Evolutionary conservation across 2,329 filamentous ascomycete species (phyloP), one percentile per base, ranked within the genome.

Genomic region (Bipolaris victoriae): DNA sequence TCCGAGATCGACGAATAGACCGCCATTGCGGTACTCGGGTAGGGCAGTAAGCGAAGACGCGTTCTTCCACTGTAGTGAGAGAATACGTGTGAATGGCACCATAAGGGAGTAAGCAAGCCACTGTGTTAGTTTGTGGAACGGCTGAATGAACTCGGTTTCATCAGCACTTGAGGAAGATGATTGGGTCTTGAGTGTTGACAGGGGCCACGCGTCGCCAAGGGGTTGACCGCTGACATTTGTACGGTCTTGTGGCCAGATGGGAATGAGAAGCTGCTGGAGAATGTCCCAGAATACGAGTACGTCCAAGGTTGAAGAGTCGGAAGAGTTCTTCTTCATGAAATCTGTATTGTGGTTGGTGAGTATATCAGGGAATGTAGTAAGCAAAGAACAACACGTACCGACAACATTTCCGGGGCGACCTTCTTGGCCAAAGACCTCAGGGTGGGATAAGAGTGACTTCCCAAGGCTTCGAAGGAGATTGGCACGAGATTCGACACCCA

Each of bases 71-170:
- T 91, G 85, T 54, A 95, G 87, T 52, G 88, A 85, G 68, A 96
- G 86, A 29, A 96, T 77, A 62, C 87, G 90, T 52, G 88, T 86
- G 35, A 65, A 67, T 87, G 92, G 92, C 20, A 92, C 89, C 89
- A 95, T 96, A 55, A 97, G 84, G 1, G 92, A 96, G 78, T 97
- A 97, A 45, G 90, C 91, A 54, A 97, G 88, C 93, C 93, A 97
- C 76, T 97, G 92, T 0, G 92, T 96, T 36, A 96, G 84, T 45
- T 72, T 97, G 80, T 97, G 92, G 80, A 97, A 96, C 0, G 92
- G 92, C n/a, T 93, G 85, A 63, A 95, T 92, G 61, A 82, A 86
- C 0, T 84, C 81, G 22, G 41, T 56, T 16, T 55, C 58, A 3
- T 61, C 52, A 6, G 11, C 10, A 16, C 22, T 33, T 9, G 63